Percentiles rank a stretch among this genome's conserved stretches.
Evolutionary conservation across 1,139 yeast genomes (phyloP).

Genomic region (Hyphopichia burtonii): DNA sequence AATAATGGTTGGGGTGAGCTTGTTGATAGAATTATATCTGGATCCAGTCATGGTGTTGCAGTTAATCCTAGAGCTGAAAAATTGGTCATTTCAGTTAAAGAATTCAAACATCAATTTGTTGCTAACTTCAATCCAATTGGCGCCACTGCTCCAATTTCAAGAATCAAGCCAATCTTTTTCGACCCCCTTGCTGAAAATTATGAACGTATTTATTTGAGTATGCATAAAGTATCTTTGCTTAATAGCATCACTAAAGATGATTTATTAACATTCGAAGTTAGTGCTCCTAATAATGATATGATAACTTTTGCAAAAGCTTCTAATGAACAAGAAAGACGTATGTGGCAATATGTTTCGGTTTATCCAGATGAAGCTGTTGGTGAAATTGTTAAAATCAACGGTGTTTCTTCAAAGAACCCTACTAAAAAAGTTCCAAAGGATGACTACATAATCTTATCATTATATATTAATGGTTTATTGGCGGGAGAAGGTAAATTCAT

Average conservation of each 20-base stretch:
- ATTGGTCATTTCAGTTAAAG: constrained; percentile 70
- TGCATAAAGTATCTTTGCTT: constrained; percentile 50
- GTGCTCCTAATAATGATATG: constrained; percentile 45
- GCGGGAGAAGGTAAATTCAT: constrained; percentile 55
- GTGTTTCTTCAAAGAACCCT: constrained; percentile 42
- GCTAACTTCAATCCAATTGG: constrained; percentile 36
- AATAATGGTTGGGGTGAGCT: constrained; percentile 91
- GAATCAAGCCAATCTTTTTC: constrained; percentile 61
- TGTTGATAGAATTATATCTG: constrained; percentile 73
- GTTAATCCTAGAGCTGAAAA: constrained; percentile 80
- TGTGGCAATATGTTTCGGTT: constrained; percentile 80
- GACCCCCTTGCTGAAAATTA: constrained; percentile 61
- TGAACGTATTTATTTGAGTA: constrained; percentile 58
- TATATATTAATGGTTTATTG: constrained; percentile 62
- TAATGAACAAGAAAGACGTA: constrained; percentile 51
- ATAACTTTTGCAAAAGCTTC: constrained; percentile 66
- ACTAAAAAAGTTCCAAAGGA: constrained; percentile 37
- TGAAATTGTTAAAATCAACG: constrained; percentile 61
- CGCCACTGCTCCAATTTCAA: constrained; percentile 51
- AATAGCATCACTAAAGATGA: constrained; percentile 34
- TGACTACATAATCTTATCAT: constrained; percentile 57
- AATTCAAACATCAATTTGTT: constrained; percentile 59
- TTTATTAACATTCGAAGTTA: constrained; percentile 49
- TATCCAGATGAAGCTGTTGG: constrained; percentile 74
- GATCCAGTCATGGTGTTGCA: constrained; percentile 77